phyloP scores from a whole-genome alignment of 345 rosid species.

The Ceriops decandra region DNA sequence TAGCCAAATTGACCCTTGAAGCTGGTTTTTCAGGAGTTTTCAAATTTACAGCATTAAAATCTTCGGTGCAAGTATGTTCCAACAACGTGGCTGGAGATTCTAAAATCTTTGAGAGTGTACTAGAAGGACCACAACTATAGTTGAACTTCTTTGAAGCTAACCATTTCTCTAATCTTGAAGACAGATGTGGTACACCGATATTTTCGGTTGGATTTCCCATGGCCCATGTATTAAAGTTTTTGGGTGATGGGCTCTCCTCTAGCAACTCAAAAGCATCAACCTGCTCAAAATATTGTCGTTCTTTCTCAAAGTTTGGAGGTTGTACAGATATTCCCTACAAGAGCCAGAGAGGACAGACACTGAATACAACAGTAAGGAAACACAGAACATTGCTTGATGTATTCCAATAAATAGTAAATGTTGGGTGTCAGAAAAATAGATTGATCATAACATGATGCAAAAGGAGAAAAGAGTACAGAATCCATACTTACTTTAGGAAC shows the following conservation, averaged over 20 bases:
- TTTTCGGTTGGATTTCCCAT: constrained; percentile 40
- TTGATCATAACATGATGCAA: neutral
- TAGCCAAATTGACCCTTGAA: constrained; percentile 17
- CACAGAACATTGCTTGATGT: neutral
- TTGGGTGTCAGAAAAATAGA: neutral
- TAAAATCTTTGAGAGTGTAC: constrained; percentile 70
- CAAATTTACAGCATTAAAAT: constrained; percentile 23
- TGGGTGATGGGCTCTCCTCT: constrained; percentile 99
- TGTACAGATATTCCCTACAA: constrained; percentile 51
- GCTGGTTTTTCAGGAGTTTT: constrained; percentile 48
- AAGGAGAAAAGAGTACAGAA: neutral
- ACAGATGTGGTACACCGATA: constrained; percentile 43
- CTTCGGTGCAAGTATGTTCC: constrained; percentile 30
- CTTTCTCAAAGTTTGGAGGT: constrained; percentile 60
- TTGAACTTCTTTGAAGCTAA: constrained; percentile 55
- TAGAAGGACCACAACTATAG: constrained; percentile 54
- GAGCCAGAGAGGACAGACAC: constrained; percentile 8
- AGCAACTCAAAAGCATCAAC: constrained; percentile 88
- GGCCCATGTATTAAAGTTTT: constrained; percentile 61
- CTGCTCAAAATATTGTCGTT: constrained; percentile 67
- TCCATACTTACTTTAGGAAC: constrained; percentile 51
- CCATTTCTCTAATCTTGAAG: constrained; percentile 79
- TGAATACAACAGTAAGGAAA: neutral
- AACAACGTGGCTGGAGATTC: constrained; percentile 44
- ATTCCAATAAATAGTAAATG: neutral